Evolutionary conservation across 176 grass and related monocot species (phyloP).

Genomic region (Oryza punctata): DNA sequence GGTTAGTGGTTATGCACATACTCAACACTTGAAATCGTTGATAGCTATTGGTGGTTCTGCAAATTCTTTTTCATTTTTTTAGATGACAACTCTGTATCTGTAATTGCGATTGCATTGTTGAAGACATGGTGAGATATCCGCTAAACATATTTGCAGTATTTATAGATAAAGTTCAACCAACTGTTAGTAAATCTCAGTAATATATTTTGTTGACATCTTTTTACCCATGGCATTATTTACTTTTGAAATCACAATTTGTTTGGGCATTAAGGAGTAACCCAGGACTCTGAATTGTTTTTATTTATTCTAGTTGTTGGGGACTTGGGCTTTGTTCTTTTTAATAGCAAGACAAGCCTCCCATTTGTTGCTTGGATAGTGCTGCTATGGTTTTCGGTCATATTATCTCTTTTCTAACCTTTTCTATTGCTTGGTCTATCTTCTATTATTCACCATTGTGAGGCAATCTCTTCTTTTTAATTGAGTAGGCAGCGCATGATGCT

Average conservation of each 20-base stretch:
- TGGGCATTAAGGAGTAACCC: background rate
- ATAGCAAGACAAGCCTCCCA: background rate
- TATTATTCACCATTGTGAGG: background rate
- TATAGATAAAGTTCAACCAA: background rate
- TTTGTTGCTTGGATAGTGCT: slow-evolving; percentile 14
- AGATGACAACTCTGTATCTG: background rate
- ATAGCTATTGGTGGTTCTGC: background rate
- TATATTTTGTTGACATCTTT: background rate
- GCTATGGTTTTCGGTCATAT: background rate
- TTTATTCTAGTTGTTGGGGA: background rate
- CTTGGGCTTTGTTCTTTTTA: slow-evolving; percentile 8
- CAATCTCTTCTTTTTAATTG: slow-evolving; percentile 20
- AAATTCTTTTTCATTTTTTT: background rate
- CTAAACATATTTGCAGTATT: background rate
- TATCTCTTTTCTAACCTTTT: background rate
- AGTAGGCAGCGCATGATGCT: slow-evolving; percentile 94
- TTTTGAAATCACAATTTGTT: background rate
- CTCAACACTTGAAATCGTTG: slow-evolving; percentile 8
- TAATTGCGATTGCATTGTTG: slow-evolving; percentile 2
- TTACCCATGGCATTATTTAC: background rate
- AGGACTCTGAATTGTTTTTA: background rate
- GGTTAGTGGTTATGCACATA: slow-evolving; percentile 59
- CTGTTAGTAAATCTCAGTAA: slow-evolving; percentile 10
- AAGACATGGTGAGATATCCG: background rate
- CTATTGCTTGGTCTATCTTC: background rate